phyloP scores from a whole-genome alignment of 83 land plant genomes.

The Diphasiastrum complanatum region DNA sequence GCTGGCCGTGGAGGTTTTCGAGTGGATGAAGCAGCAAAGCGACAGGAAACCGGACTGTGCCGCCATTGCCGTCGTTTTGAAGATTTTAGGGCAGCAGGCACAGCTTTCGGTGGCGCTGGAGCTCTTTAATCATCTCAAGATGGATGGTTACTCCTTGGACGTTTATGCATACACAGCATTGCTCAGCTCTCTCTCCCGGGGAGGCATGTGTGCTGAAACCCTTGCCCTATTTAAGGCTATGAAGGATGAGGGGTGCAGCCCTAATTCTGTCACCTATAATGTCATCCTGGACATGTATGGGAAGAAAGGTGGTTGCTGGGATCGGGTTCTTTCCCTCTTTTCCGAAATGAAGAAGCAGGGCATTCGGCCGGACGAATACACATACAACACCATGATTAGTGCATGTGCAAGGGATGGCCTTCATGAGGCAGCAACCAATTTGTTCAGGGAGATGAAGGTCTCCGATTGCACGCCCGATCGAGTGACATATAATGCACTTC shows the following conservation, averaged over 20 bases:
- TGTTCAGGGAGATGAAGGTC: slow-evolving; percentile 71
- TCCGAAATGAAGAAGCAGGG: slow-evolving; percentile 63
- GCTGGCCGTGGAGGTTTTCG: slow-evolving; percentile 46
- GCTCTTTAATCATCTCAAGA: slow-evolving; percentile 33
- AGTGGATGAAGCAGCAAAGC: slow-evolving; percentile 40
- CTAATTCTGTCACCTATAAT: slow-evolving; percentile 76
- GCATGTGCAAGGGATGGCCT: slow-evolving; percentile 55
- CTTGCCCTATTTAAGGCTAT: slow-evolving; percentile 49
- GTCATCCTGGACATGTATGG: slow-evolving; percentile 82
- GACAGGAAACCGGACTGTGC: slow-evolving; percentile 25
- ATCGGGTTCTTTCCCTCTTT: slow-evolving; percentile 34
- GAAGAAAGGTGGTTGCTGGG: slow-evolving; percentile 76
- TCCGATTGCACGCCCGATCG: slow-evolving; percentile 56
- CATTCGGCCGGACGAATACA: slow-evolving; percentile 62
- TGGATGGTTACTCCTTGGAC: slow-evolving; percentile 53
- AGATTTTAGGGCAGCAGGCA: slow-evolving; percentile 56
- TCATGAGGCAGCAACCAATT: slow-evolving; percentile 54
- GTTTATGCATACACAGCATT: slow-evolving; percentile 74
- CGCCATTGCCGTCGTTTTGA: slow-evolving; percentile 44
- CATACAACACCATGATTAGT: slow-evolving; percentile 83
- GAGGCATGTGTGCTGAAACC: slow-evolving; percentile 61
- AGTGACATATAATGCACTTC: slow-evolving; percentile 82
- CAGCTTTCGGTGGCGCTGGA: slow-evolving; percentile 37
- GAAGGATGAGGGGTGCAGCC: slow-evolving; percentile 59
- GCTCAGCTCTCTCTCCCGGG: slow-evolving; percentile 48